Conservation (phyloP, 1,139 yeast species). For the Suhomyces panamericanus region DNA sequence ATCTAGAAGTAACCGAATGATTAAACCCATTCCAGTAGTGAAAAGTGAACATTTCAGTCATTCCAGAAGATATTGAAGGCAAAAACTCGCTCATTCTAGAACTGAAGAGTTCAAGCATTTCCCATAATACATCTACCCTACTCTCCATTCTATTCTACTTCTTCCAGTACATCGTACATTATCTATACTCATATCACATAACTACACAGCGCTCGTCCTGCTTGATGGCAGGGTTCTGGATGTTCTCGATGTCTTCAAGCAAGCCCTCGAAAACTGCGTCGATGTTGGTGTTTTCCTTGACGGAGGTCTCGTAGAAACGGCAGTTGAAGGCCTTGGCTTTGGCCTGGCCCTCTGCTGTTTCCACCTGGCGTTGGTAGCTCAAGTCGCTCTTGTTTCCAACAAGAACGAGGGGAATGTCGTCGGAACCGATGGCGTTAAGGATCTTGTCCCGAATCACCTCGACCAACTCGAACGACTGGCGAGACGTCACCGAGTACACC, state of each 20-base stretch:
- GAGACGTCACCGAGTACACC: slow-evolving; percentile 79
- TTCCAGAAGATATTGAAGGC: too few species aligned
- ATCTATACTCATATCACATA: slow-evolving; percentile 19
- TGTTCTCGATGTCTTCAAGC: slow-evolving; percentile 68
- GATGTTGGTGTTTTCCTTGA: slow-evolving; percentile 71
- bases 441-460: slow-evolving; percentile 82
- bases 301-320: slow-evolving; percentile 79
- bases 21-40: too few species aligned
- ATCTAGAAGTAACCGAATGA: too few species aligned
- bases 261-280: slow-evolving; percentile 64
- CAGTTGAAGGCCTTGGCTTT: slow-evolving; percentile 64
- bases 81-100: too few species aligned
- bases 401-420: slow-evolving; percentile 72
- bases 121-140: too few species aligned
- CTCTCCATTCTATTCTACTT: too few species aligned
- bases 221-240: slow-evolving; percentile 48
- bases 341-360: slow-evolving; percentile 59
- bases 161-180: too few species aligned
- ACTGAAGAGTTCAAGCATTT: too few species aligned
- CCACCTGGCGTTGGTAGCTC: slow-evolving; percentile 63
- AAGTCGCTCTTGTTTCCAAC: slow-evolving; percentile 86
- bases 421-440: slow-evolving; percentile 71
- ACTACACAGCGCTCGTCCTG: slow-evolving; percentile 42
- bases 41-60: too few species aligned
- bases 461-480: slow-evolving; percentile 77